Evolutionary conservation across 352 stramenopile genomes (phyloP).

Genomic region (Phytophthora tentaculata): DNA sequence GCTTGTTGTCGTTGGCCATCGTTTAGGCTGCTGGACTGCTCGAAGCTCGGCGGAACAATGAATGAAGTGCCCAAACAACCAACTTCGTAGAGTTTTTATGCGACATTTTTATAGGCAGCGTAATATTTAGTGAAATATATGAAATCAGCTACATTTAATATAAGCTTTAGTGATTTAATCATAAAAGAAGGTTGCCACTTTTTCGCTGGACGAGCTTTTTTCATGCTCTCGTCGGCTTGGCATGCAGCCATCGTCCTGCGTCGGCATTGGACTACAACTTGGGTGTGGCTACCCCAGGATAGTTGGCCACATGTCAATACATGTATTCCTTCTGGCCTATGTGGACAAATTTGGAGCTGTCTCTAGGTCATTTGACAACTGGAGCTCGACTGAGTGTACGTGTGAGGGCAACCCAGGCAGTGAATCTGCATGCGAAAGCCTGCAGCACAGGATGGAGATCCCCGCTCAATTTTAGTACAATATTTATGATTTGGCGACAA

Average conservation of each 20-base stretch:
- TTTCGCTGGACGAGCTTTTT: conserved; percentile 24
- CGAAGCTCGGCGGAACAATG: conserved; percentile 12
- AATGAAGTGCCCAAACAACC: conserved; percentile 17
- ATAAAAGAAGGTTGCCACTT: conserved; percentile 1
- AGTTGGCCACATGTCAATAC: neutral
- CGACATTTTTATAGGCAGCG: conserved; percentile 10
- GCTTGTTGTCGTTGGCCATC: conserved; percentile 23
- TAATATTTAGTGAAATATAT: conserved; percentile 6
- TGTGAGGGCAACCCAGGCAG: neutral
- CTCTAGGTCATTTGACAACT: conserved; percentile 6
- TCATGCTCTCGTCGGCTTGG: neutral
- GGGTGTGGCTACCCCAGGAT: neutral
- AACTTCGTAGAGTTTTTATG: conserved; percentile 13
- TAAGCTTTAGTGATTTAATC: conserved; percentile 2
- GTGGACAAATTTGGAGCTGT: conserved; percentile 15
- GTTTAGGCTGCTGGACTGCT: conserved; percentile 6
- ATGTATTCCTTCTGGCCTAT: neutral
- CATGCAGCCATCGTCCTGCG: conserved; percentile 4
- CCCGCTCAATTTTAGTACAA: neutral
- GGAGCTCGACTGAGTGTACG: conserved; percentile 8
- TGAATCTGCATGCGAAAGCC: neutral
- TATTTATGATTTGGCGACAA: no score
- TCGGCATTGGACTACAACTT: neutral
- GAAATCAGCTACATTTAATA: neutral
- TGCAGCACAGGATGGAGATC: neutral